Evolutionary conservation across 495 filamentous ascomycete species (phyloP).

Genomic region (Tuber melanosporum): DNA sequence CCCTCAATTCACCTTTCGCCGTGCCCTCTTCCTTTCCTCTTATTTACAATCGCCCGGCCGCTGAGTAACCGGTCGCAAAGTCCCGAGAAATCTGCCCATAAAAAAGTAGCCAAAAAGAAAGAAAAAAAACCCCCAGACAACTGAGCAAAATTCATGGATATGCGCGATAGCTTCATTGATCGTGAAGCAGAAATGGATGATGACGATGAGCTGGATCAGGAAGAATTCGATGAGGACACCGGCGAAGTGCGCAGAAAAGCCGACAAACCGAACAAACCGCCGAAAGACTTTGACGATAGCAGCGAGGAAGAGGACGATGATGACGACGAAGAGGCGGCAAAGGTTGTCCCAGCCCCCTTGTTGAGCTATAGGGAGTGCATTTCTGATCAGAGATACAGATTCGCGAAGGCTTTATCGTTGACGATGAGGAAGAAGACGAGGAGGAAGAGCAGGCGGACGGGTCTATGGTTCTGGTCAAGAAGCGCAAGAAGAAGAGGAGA

Average conservation of each 20-base stretch:
- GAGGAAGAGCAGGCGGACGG: slow-evolving; percentile 51
- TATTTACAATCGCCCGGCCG: background rate
- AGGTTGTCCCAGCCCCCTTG: slow-evolving; percentile 41
- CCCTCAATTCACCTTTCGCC: background rate
- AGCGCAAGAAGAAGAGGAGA: slow-evolving; percentile 58
- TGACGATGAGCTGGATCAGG: slow-evolving; percentile 65
- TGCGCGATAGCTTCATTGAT: slow-evolving; percentile 66
- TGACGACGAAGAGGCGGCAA: slow-evolving; percentile 71
- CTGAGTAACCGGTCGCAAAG: background rate
- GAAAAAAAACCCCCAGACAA: background rate
- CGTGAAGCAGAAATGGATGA: slow-evolving; percentile 77
- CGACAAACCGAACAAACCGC: slow-evolving; percentile 43
- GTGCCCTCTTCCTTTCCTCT: background rate
- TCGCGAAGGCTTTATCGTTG: slow-evolving; percentile 91
- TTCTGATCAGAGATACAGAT: slow-evolving; percentile 51
- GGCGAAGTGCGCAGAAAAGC: slow-evolving; percentile 54
- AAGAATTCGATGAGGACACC: slow-evolving; percentile 75
- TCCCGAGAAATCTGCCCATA: background rate
- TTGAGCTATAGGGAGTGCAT: slow-evolving; percentile 19
- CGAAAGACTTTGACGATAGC: slow-evolving; percentile 63
- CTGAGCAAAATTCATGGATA: slow-evolving; percentile 52
- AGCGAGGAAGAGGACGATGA: slow-evolving; percentile 96
- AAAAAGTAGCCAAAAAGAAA: background rate
- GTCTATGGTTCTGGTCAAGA: slow-evolving; percentile 35
- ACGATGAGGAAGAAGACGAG: slow-evolving; percentile 64